These are phyloP conservation scores for Sarocladium strictum DNA, from an alignment of 2,329 filamentous ascomycete species.

Conservation along the genomic window DNA sequence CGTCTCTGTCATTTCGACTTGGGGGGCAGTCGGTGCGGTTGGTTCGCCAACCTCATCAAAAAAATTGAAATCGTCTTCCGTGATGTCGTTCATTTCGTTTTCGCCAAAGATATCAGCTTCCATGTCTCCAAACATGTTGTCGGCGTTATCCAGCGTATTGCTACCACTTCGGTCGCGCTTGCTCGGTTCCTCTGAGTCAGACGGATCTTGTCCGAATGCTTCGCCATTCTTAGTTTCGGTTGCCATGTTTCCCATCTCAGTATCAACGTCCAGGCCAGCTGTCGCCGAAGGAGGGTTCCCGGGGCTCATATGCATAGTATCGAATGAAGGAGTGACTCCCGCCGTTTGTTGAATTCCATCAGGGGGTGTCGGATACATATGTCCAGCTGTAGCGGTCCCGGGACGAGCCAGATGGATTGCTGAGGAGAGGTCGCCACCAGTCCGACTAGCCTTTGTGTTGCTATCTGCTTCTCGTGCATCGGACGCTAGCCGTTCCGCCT, in stretches of 20 bases:
- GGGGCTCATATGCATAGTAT: constrained; percentile 51
- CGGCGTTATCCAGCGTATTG: constrained; percentile 40
- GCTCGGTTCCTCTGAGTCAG: constrained; percentile 28
- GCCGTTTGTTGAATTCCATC: constrained; percentile 53
- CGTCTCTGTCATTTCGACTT: constrained; percentile 36
- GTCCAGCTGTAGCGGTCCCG: constrained; percentile 40
- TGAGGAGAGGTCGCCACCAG: not conserved
- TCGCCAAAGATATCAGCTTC: constrained; percentile 63
- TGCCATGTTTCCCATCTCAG: constrained; percentile 19
- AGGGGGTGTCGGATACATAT: constrained; percentile 68
- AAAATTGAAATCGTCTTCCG: constrained; percentile 78
- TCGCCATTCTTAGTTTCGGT: constrained; percentile 9
- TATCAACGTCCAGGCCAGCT: constrained; percentile 28
- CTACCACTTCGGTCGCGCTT: constrained; percentile 39
- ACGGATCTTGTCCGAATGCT: constrained; percentile 9
- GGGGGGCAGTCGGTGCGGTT: not conserved
- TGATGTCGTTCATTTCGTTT: constrained; percentile 67
- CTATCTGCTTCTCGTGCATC: constrained; percentile 28
- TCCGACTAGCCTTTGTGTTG: constrained; percentile 21
- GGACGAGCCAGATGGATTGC: constrained; percentile 34
- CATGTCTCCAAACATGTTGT: constrained; percentile 62
- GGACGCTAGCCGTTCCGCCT: constrained; percentile 41
- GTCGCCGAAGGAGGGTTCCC: constrained; percentile 29
- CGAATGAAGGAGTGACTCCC: constrained; percentile 50
- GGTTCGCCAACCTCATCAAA: constrained; percentile 53